Base-by-base conservation (phyloP, 2,329 filamentous ascomycete genomes). In the Ophiostoma ips region DNA sequence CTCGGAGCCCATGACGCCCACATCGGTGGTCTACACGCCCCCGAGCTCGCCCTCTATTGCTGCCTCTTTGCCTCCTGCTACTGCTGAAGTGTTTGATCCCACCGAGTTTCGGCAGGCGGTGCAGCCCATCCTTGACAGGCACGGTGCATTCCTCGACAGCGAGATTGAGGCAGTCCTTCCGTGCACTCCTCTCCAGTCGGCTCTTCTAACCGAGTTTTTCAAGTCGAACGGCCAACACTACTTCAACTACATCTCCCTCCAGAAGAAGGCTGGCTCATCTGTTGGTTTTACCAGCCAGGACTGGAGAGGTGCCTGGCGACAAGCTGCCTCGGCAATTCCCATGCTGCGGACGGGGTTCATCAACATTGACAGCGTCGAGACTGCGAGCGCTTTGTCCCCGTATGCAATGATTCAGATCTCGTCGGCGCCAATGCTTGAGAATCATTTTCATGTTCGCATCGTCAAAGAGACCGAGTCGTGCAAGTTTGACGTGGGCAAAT, bases 301-400 rank as follows among this genome's bases (percentile, higher is more conserved):
- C 0, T 55, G 92, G 8, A 64, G 63, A 5, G 48, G 62, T 4
- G 82, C 84, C 1, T 94, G 86, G 84, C 52, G 56, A 2, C 55
- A 58, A 3, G 69, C 82, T 0, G 68, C 72, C 45, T 53, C 62
- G 3, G 66, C 64, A 1, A 80, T 89, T 58, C 74, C 80, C 3
- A 88, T 95, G 62, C 70, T 96, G 6, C 77, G 87, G 19, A 84
- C 82, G 7, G 84, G 84, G 0, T 90, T 95, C 58, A 62, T 75
- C 2, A 66, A 79, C 1, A 67, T 84, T 3, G 73, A 81, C 21
- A 74, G 84, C 56, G 57, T 68, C 1, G 68, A 76, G 1, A 67
- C 76, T 5, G 66, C 70, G 53, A 48, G 46, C 9, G 13, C 19
- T 1, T 5, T 38, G 11, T 47, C 51, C 13, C 72, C 84, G 0